Base-by-base conservation (phyloP, 768 basidiomycete genomes). In the Tricholoma sp. region DNA sequence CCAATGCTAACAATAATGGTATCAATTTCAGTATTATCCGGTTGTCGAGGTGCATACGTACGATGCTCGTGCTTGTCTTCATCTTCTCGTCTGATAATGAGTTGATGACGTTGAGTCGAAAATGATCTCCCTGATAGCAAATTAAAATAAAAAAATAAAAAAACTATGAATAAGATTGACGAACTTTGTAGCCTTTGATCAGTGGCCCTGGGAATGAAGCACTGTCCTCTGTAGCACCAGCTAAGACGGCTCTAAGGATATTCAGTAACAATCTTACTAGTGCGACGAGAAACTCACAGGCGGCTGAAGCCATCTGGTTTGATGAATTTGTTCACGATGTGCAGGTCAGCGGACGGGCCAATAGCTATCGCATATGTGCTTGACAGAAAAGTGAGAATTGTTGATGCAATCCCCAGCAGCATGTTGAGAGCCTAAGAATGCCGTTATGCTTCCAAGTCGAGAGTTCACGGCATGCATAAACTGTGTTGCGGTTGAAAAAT, bases 1-100 rank as follows among this genome's bases (percentile, higher is more conserved):
- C 74, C 75, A 78, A 58, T 79, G 77, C 66, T 67, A 24, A 29
- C 11, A 16, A 39, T n/a, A 27, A 39, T 41, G 7, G 14, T 21
- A 19, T 14, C 18, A 37, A 35, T 18, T 12, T 2, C 16, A 27
- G 21, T 10, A 53, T 11, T 14, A 11, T 5, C 3, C 14, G 37
- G 6, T n/a, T 53, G 34, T n/a, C 39, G 39, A 41, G 16, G 31
- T 52, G 35, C 5, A 22, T 46, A 53, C 52, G 18, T 50, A 64
- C 64, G 22, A 66, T 63, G 19, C 61, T 65, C 3, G 67, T 67
- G 32, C 54, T 57, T 24, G 18, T 54, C n/a, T 59, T 9, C 66
- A 66, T 62, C 11, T 56, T 57, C 3, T 69, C 62, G 29, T 81
- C 74, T 3, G 59, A 66, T 24, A 53, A 19, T 19, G 37, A 37